Conservation (phyloP, 1,284 basidiomycete genomes). For the Trichosporon asahii region DNA sequence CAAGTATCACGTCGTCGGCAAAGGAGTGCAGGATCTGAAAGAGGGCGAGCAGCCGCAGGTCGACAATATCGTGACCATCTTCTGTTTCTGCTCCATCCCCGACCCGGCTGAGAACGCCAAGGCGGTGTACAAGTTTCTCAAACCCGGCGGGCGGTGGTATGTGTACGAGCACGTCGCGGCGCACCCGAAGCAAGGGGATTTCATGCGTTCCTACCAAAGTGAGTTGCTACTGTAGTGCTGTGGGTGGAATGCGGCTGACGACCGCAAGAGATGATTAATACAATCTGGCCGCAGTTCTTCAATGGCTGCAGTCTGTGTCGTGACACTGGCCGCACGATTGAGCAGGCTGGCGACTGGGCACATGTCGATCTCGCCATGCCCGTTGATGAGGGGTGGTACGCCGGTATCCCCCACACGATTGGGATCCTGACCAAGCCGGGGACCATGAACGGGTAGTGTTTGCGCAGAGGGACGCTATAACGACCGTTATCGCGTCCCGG, state of each 20-base stretch:
- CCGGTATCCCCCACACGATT: neutral
- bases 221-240: too few relatives aligned
- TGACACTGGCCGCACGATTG: neutral
- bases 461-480: too few relatives aligned
- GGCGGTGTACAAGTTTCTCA: constrained; percentile 16
- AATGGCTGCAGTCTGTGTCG: constrained; percentile 2
- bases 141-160: constrained; percentile 15
- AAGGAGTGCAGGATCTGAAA: constrained; percentile 18
- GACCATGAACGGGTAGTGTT: neutral
- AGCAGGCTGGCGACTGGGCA: neutral
- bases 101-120: constrained; percentile 10
- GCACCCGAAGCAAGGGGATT: neutral
- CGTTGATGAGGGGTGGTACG: neutral
- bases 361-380: neutral
- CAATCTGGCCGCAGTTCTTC: constrained; percentile 1
- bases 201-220: neutral
- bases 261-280: neutral
- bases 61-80: constrained; percentile 15
- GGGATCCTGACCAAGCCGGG: neutral
- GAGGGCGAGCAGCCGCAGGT: constrained; percentile 15
- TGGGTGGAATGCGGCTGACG: too few relatives aligned
- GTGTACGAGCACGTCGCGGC: constrained; percentile 10
- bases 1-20: neutral
- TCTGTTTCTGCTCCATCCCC: constrained; percentile 17
- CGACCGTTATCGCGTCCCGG: too few relatives aligned